Evolutionary conservation across 164 flowering plant species (phyloP), one percentile per base, ranked within the genome.

Genomic region (Magnolia officinalis): DNA sequence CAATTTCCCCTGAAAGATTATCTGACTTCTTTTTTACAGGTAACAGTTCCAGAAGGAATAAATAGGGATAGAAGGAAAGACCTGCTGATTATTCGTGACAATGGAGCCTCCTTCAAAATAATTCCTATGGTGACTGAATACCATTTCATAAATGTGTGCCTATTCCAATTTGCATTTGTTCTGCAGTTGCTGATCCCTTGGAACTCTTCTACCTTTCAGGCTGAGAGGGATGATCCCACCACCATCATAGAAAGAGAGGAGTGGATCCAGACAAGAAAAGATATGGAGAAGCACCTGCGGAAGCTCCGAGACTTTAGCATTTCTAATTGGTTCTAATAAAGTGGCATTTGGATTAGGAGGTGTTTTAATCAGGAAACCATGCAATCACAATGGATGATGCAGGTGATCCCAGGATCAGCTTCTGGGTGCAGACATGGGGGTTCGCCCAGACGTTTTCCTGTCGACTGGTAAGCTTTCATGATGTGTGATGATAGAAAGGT

Each of bases 211-310:
- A 26, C 51, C 16, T 55, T 77, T 29, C 83, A 96, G 99, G 88
- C 84, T 74, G 84, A 93, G 83, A 87, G 86, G 83, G 96, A 89
- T 18, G 93, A 89, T 75, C 92, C 97, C 2, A 86, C 92, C 45
- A 88, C 93, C 7, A 90, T 93, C 51, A 90, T 93, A 72, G 90
- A 92, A 81, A 90, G 79, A 84, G 94, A 91, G 85, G 99, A 96
- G 74, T 96, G 99, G 99, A 76, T 73, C 72, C 85, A 84, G 78
- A 87, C 83, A 49, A 85, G 99, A 79, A 80, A 85, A 78, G 99
- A 92, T 55, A 92, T 96, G 95, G 99, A 96, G 82, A 91, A 84
- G 74, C 94, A 92, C 81, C 94, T 96, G 8, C 86, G 97, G 21
- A 96, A 96, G 87, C 84, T 96, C 20, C 82, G 98, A 21, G 98